These are phyloP conservation scores for Tylopilus rubrobrunneus DNA, from an alignment of 768 basidiomycete species.

Conservation along the genomic window DNA sequence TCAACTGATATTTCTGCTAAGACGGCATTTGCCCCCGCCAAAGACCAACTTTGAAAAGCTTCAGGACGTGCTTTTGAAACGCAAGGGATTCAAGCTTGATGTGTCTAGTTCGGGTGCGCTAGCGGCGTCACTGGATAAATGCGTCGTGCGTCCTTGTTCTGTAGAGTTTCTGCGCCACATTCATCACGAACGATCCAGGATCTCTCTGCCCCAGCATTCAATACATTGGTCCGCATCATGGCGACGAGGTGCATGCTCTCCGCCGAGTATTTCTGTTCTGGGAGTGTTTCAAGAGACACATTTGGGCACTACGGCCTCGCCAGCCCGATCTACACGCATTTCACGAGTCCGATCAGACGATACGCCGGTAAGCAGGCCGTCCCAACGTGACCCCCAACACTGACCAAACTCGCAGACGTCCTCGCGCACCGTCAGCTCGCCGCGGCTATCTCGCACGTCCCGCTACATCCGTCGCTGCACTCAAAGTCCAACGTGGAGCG, in stretches of 20 bases:
- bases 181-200: slow-evolving; percentile 48
- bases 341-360: slow-evolving; percentile 94
- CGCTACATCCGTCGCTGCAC: slow-evolving; percentile 85
- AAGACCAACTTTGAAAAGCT: slow-evolving; percentile 92
- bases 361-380: slow-evolving; percentile 68
- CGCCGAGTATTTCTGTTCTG: slow-evolving; percentile 97
- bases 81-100: slow-evolving; percentile 78
- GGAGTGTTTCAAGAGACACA: slow-evolving; percentile 86
- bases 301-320: slow-evolving; percentile 99
- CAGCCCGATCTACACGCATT: slow-evolving; percentile 95
- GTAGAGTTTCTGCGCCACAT: not conserved
- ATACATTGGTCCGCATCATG: slow-evolving; percentile 98
- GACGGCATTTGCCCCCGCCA: slow-evolving; percentile 90
- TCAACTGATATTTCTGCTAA: slow-evolving; percentile 24
- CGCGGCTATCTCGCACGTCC: slow-evolving; percentile 79
- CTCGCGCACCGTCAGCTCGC: slow-evolving; percentile 91
- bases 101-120: slow-evolving; percentile 89
- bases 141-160: slow-evolving; percentile 55
- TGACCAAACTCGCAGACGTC: slow-evolving; percentile 55
- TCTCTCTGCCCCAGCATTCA: slow-evolving; percentile 81
- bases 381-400: not conserved
- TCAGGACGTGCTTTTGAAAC: slow-evolving; percentile 86
- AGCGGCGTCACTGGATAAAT: slow-evolving; percentile 83
- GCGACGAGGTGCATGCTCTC: slow-evolving; percentile 98
- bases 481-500: slow-evolving; percentile 87